Evolutionary conservation across 768 basidiomycete species (phyloP), one percentile per base, ranked within the genome.

Genomic region (Boletus bicolor): DNA sequence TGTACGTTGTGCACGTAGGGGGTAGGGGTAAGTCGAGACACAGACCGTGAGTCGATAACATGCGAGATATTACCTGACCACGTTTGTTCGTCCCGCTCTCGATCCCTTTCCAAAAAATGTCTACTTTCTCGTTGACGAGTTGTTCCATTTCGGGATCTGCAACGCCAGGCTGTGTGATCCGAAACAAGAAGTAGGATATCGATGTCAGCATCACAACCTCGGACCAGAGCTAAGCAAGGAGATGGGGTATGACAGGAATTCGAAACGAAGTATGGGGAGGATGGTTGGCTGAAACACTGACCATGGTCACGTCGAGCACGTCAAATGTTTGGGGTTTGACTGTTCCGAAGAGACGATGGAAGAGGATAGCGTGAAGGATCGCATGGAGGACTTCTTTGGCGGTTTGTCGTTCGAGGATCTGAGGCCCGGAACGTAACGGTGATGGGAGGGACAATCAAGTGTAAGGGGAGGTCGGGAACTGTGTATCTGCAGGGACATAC

Each of bases 241-340:
- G 32, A 32, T 11, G 28, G 19, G 15, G 7, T 46, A 24, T 10
- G 30, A 35, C 34, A 9, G 15, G 21, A 8, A 26, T 14, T 48
- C 4, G 28, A 7, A 21, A 7, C 14, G 19, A 14, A 4, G 24
- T 14, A n/a, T 7, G 7, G 41, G 14, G 15, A n/a, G 15, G 30
- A 14, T 4, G 8, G 43, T 7, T 17, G 14, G 34, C 1, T n/a
- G 38, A 36, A 39, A 12, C 4, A 59, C 83, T 39, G 50, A 91
- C 90, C 85, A 93, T 86, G 1, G 90, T 91, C 21, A 93, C 84
- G 68, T 93, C 91, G 11, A 91, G 77, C 0, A 93, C 84, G 54
- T 93, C 91, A 56, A 88, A 86, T 2, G 79, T 85, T 61, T 81
- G 80, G 0, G 91, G 87, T 61, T 86, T 89, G 42, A 93, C 80